These are phyloP conservation scores for Arthrinium puccinioides DNA, from an alignment of 2,329 filamentous ascomycete species.

Conservation along the genomic window DNA sequence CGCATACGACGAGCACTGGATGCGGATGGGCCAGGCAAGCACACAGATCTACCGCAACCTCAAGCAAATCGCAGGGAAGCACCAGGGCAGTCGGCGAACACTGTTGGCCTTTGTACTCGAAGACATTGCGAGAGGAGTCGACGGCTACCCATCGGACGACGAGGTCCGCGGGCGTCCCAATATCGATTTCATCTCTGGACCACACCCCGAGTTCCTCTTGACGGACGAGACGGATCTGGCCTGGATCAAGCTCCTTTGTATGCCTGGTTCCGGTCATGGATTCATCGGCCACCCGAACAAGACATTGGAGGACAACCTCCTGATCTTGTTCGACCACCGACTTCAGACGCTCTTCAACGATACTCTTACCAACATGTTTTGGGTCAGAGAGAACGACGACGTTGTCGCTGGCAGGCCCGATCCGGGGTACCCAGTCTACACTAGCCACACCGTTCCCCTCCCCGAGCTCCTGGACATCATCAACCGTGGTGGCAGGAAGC, in stretches of 20 bases:
- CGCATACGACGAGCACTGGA: constrained; percentile 21
- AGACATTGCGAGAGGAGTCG: constrained; percentile 5
- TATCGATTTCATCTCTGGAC: neutral
- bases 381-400: constrained; percentile 1
- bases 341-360: constrained; percentile 18
- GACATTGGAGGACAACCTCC: constrained; percentile 14
- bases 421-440: neutral
- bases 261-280: constrained; percentile 7
- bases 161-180: constrained; percentile 3
- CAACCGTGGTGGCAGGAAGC: constrained; percentile 5
- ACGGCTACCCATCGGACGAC: constrained; percentile 1
- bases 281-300: constrained; percentile 3
- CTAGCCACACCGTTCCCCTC: constrained; percentile 6
- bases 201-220: constrained; percentile 1
- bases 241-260: constrained; percentile 24
- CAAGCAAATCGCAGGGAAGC: constrained; percentile 7
- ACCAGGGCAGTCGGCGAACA: constrained; percentile 12
- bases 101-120: constrained; percentile 17
- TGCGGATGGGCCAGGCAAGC: constrained; percentile 19
- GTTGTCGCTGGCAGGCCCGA: neutral
- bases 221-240: constrained; percentile 20
- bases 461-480: constrained; percentile 6
- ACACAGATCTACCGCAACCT: constrained; percentile 15
- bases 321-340: constrained; percentile 19
- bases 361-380: constrained; percentile 2